Conservation (phyloP, 2,329 filamentous ascomycete genomes). For the Plenodomus biglobosus region DNA sequence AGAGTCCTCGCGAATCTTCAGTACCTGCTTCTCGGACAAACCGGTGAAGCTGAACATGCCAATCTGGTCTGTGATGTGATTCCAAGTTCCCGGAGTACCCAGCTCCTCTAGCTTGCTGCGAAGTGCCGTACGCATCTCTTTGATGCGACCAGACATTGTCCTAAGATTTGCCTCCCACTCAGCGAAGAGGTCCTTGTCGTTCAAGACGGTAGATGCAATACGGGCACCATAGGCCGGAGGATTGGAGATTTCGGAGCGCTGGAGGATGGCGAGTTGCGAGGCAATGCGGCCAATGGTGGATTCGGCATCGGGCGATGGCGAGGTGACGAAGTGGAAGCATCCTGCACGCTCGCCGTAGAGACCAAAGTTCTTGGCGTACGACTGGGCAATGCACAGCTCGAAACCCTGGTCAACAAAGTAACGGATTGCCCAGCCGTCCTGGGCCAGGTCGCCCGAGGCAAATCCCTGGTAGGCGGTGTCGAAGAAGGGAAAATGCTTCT, state of each 20-base stretch:
- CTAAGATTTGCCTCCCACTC: conserved; percentile 92
- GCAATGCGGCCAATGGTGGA: conserved; percentile 66
- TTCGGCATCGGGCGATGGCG: conserved; percentile 67
- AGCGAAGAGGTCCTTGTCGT: conserved; percentile 76
- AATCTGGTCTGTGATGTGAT: conserved; percentile 97
- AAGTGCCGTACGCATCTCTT: conserved; percentile 80
- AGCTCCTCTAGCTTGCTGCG: conserved; percentile 79
- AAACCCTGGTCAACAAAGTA: conserved; percentile 96
- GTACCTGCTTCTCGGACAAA: conserved; percentile 71
- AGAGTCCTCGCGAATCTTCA: conserved; percentile 66
- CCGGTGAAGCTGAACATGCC: conserved; percentile 99
- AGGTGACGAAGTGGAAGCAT: conserved; percentile 90
- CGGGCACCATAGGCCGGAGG: conserved; percentile 92
- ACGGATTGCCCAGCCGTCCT: conserved; percentile 88
- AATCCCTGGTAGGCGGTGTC: conserved; percentile 98
- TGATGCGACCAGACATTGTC: conserved; percentile 95
- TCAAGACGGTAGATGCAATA: conserved; percentile 81
- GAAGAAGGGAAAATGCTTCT: conserved; percentile 95
- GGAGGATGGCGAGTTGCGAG: conserved; percentile 88
- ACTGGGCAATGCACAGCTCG: conserved; percentile 56
- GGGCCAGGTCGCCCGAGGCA: conserved; percentile 82
- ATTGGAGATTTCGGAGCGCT: conserved; percentile 97
- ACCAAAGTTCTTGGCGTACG: conserved; percentile 65
- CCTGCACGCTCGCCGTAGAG: conserved; percentile 95
- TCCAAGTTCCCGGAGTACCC: conserved; percentile 87